Evolutionary conservation across 352 stramenopile genomes (phyloP).

Genomic region (Blastocystis sp.): DNA sequence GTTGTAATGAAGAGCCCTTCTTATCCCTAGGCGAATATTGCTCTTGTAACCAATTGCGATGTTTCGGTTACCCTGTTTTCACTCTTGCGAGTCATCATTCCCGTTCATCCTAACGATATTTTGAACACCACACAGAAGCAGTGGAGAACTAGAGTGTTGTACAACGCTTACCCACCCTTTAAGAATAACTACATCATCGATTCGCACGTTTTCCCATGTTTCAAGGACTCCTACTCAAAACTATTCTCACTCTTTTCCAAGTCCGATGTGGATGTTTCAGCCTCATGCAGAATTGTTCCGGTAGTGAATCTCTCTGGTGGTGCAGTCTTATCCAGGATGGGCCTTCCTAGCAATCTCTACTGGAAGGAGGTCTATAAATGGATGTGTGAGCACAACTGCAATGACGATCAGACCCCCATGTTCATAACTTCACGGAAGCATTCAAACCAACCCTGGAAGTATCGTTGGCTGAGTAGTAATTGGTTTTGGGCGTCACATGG

Average conservation of each 20-base stretch:
- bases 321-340: too few relatives aligned
- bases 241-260: background rate
- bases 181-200: background rate
- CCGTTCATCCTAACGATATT: constrained; percentile 30
- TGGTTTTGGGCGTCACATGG: constrained; percentile 52
- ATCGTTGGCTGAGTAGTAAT: constrained; percentile 39
- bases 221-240: background rate
- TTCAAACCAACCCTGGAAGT: background rate
- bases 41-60: constrained; percentile 50
- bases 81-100: background rate
- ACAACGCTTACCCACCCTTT: constrained; percentile 50
- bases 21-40: constrained; percentile 2
- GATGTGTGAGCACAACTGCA: background rate
- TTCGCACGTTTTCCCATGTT: constrained; percentile 23
- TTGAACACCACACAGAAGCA: background rate
- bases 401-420: constrained; percentile 8
- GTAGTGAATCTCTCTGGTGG: too few relatives aligned
- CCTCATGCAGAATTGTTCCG: background rate
- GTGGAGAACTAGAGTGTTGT: constrained; percentile 3
- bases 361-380: background rate
- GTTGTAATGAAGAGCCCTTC: background rate
- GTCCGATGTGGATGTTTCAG: background rate
- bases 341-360: background rate
- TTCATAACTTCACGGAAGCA: background rate
- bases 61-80: background rate